Conservation (phyloP, 164 flowering plant genomes). For the Umbilicus rupestris region DNA sequence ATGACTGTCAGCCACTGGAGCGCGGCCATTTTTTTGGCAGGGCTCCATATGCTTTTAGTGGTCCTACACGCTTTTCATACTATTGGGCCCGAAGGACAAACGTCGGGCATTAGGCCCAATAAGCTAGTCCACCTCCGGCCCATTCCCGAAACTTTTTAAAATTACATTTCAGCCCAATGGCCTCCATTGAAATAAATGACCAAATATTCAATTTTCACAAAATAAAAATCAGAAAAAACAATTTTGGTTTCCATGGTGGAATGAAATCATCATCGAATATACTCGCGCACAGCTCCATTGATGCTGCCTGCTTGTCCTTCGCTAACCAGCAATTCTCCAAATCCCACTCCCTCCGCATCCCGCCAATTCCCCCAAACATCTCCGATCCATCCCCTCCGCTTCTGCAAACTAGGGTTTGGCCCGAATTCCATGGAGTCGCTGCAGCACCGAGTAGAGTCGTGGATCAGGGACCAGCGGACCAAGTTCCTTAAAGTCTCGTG, state of each 20-base stretch:
- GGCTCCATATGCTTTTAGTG: too few relatives aligned
- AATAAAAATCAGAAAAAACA: not conserved
- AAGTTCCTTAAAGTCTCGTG: conserved; percentile 43
- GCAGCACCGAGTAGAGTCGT: conserved; percentile 62
- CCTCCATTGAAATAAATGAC: too few relatives aligned
- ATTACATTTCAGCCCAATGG: too few relatives aligned
- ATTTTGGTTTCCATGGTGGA: not conserved
- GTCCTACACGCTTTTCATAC: too few relatives aligned
- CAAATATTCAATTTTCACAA: too few relatives aligned
- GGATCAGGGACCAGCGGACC: conserved; percentile 67
- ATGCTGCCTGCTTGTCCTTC: not conserved
- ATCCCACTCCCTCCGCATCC: not conserved
- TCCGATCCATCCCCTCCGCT: not conserved
- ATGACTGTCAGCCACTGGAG: too few relatives aligned
- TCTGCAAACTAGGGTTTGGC: conserved; percentile 4
- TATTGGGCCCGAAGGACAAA: too few relatives aligned
- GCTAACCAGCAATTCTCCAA: not conserved
- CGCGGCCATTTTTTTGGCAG: too few relatives aligned
- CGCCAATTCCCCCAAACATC: not conserved
- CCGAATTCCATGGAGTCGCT: conserved; percentile 36
- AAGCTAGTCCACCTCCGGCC: too few relatives aligned
- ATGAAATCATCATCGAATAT: not conserved
- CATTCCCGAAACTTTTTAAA: too few relatives aligned
- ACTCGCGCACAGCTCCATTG: not conserved
- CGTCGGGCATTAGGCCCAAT: too few relatives aligned